Evolutionary conservation across 805 yeast genomes (phyloP).

Genomic region (Candida sakaeoensis): DNA sequence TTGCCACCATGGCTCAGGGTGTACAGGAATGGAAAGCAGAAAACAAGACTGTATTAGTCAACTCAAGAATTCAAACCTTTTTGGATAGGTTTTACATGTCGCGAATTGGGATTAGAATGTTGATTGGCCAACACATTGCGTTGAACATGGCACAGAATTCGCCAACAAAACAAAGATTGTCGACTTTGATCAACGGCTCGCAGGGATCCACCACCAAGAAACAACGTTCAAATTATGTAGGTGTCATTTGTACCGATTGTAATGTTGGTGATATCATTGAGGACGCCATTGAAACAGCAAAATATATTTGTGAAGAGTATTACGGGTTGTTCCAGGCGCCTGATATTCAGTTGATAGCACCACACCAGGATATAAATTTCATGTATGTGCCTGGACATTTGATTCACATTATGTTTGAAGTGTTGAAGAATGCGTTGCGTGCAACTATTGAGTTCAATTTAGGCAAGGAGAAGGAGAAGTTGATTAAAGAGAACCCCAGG

Average conservation of each 20-base stretch:
- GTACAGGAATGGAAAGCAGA: constrained; percentile 82
- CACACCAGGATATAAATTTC: constrained; percentile 65
- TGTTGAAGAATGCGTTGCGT: constrained; percentile 77
- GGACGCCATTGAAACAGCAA: constrained; percentile 87
- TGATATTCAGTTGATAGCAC: constrained; percentile 71
- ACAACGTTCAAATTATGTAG: constrained; percentile 63
- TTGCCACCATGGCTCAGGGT: constrained; percentile 87
- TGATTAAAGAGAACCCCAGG: constrained; percentile 41
- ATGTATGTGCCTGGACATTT: constrained; percentile 94
- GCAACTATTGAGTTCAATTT: constrained; percentile 85
- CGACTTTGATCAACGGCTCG: constrained; percentile 32
- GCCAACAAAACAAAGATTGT: constrained; percentile 36
- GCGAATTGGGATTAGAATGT: constrained; percentile 88
- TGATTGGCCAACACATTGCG: constrained; percentile 92
- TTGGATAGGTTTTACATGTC: constrained; percentile 86
- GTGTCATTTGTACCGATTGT: constrained; percentile 82
- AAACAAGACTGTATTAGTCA: constrained; percentile 48
- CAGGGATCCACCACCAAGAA: constrained; percentile 10
- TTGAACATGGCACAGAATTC: constrained; percentile 61
- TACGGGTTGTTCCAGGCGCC: constrained; percentile 87
- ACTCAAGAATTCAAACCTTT: constrained; percentile 73
- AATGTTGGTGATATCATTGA: constrained; percentile 79
- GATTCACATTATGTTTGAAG: constrained; percentile 87
- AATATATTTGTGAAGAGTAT: constrained; percentile 87
- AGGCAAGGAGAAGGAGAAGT: constrained; percentile 39